A percentile compares a stretch with the other conserved stretches of the same genome.
Conservation (phyloP, 305 asterid species). For the Nicotiana rustica region DNA sequence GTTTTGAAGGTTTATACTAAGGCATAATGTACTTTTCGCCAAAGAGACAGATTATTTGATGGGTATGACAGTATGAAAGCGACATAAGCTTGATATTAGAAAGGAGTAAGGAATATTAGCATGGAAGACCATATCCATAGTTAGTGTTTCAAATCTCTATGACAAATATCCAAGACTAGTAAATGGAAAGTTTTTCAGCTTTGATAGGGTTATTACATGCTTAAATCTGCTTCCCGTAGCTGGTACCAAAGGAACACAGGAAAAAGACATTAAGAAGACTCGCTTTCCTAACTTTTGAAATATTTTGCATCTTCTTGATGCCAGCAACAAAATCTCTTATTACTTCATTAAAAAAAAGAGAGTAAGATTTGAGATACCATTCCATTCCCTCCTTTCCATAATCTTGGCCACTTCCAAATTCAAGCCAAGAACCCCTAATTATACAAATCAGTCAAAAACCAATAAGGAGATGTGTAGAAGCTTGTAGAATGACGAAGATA, state of each 20-base stretch:
- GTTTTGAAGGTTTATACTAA: not conserved
- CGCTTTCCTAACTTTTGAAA: too few relatives aligned
- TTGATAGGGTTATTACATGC: too few relatives aligned
- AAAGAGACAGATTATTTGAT: not conserved
- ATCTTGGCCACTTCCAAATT: not conserved
- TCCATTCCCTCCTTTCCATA: not conserved
- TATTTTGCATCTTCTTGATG: too few relatives aligned
- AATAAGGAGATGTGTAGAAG: not conserved
- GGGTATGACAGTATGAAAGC: not conserved
- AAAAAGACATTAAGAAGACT: too few relatives aligned
- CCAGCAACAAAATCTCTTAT: too few relatives aligned
- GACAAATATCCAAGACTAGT: too few relatives aligned
- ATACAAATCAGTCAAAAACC: not conserved
- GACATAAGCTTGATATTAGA: not conserved
- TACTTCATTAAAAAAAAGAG: too few relatives aligned
- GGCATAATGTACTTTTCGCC: conserved; percentile 14
- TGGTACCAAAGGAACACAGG: too few relatives aligned
- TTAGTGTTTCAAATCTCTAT: not conserved
- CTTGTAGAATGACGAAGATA: not conserved
- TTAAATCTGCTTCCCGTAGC: too few relatives aligned
- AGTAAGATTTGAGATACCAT: too few relatives aligned
- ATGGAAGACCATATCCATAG: not conserved
- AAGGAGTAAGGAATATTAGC: not conserved
- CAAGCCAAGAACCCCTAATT: not conserved
- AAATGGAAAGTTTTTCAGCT: too few relatives aligned